A percentile compares a stretch with the other conserved stretches of the same genome.
Evolutionary conservation across 139 green algal genomes (phyloP).

Genomic region (Deuterostichococcus epilithicus): DNA sequence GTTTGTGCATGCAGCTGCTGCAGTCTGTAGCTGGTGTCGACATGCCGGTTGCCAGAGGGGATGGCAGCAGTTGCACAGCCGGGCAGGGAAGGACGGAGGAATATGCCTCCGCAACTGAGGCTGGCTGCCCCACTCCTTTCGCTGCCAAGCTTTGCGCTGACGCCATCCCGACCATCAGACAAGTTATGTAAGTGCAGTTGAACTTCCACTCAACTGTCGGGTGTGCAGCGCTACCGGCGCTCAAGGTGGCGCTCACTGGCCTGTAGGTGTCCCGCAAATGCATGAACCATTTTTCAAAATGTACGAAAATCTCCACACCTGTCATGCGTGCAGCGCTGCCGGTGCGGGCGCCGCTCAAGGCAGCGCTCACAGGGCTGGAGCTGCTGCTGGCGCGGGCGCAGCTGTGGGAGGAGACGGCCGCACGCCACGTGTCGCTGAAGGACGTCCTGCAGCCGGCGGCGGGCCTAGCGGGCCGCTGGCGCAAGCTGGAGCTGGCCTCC

Average conservation of each 20-base stretch:
- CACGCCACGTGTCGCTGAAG: conserved; percentile 75
- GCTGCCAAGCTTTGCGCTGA: too few relatives aligned
- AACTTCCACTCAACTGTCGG: too few relatives aligned
- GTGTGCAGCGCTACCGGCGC: conserved; percentile 54
- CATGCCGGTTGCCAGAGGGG: neutral
- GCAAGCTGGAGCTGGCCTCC: conserved; percentile 79
- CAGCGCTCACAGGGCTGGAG: conserved; percentile 87
- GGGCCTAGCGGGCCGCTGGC: conserved; percentile 81
- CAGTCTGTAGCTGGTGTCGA: neutral
- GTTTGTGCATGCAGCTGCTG: neutral
- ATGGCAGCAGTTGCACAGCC: too few relatives aligned
- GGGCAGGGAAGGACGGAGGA: too few relatives aligned
- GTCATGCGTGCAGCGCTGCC: conserved; percentile 40
- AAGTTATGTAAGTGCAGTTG: too few relatives aligned
- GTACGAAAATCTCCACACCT: too few relatives aligned
- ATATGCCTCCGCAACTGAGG: too few relatives aligned
- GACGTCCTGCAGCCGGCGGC: conserved; percentile 58
- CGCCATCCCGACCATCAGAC: too few relatives aligned
- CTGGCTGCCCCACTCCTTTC: too few relatives aligned
- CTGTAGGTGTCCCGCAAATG: too few relatives aligned
- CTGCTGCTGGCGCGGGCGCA: conserved; percentile 81
- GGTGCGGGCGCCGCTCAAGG: conserved; percentile 67
- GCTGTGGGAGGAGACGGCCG: conserved; percentile 93
- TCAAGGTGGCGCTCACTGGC: conserved; percentile 85
- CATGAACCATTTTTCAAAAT: too few relatives aligned